phyloP scores from a whole-genome alignment of 495 filamentous ascomycete species.

The Penicilliopsis zonata region DNA sequence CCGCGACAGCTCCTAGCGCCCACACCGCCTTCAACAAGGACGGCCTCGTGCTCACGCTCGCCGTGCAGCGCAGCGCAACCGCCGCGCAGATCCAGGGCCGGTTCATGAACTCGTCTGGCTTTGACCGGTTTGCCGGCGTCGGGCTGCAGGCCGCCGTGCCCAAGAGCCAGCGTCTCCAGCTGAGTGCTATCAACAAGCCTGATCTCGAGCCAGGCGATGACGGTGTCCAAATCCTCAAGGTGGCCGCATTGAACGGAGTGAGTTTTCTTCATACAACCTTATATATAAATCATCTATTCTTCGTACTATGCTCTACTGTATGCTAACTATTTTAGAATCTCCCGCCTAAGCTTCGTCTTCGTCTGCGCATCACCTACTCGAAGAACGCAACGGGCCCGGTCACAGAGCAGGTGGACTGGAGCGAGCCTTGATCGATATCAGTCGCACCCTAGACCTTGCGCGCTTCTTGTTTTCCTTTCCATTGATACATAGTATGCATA shows the following conservation, averaged over 20 bases:
- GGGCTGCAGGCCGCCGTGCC: constrained; percentile 89
- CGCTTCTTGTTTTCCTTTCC: too few relatives aligned
- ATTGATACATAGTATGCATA: too few relatives aligned
- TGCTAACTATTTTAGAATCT: constrained; percentile 35
- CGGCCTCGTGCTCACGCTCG: constrained; percentile 64
- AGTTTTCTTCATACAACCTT: constrained; percentile 32
- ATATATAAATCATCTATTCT: constrained; percentile 2
- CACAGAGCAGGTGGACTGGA: constrained; percentile 93
- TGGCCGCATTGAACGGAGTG: constrained; percentile 75
- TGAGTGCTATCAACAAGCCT: constrained; percentile 71
- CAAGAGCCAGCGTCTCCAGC: constrained; percentile 83
- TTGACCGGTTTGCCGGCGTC: constrained; percentile 53
- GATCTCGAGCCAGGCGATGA: constrained; percentile 69
- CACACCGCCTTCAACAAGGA: constrained; percentile 79
- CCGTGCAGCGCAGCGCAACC: constrained; percentile 66
- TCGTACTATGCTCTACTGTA: constrained; percentile 1
- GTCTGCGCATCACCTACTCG: constrained; percentile 73
- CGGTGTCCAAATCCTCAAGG: constrained; percentile 78
- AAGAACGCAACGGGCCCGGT: constrained; percentile 56
- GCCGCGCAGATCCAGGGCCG: constrained; percentile 63
- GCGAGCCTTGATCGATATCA: constrained; percentile 67
- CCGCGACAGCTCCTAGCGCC: constrained; percentile 30
- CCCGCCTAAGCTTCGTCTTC: constrained; percentile 61
- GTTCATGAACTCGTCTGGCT: constrained; percentile 65
- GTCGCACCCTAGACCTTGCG: too few relatives aligned